These are phyloP conservation scores for Rachicladosporium sp. DNA, from an alignment of 2,329 filamentous ascomycete species.

Conservation along the genomic window DNA sequence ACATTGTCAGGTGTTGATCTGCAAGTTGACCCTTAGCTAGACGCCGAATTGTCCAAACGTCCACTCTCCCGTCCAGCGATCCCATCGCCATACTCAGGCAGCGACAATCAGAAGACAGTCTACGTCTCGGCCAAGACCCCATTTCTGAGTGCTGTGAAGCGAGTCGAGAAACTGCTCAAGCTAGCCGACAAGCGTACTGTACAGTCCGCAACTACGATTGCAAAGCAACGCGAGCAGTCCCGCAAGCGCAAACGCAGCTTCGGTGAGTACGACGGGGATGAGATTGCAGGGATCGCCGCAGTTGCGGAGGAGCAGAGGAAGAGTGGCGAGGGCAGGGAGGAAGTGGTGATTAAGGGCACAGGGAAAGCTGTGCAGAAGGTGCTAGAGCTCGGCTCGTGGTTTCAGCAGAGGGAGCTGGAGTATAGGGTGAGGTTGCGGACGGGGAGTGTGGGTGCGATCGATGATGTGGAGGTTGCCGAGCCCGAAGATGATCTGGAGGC, in stretches of 20 bases:
- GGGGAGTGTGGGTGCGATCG: constrained; percentile 51
- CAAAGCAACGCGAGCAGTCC: constrained; percentile 6
- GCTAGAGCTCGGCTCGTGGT: constrained; percentile 51
- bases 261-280: constrained; percentile 9
- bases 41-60: constrained; percentile 40
- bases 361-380: constrained; percentile 55
- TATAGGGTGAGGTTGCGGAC: constrained; percentile 50
- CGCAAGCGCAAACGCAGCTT: constrained; percentile 7
- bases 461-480: constrained; percentile 44
- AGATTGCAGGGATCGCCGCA: constrained; percentile 26
- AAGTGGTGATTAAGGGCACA: constrained; percentile 51
- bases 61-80: constrained; percentile 46
- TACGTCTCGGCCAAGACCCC: constrained; percentile 55
- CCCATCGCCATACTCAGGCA: constrained; percentile 41
- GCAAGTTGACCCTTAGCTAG: constrained; percentile 15
- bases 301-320: constrained; percentile 18
- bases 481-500: constrained; percentile 12
- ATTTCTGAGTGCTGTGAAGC: constrained; percentile 56
- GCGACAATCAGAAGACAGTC: constrained; percentile 42
- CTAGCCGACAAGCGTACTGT: constrained; percentile 41
- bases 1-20: too few species aligned
- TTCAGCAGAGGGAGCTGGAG: constrained; percentile 44
- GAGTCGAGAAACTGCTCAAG: constrained; percentile 51
- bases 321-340: constrained; percentile 29
- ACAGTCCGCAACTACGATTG: constrained; percentile 25